Base-by-base conservation (phyloP, 2,329 filamentous ascomycete species). In the Aspergillus niger region DNA sequence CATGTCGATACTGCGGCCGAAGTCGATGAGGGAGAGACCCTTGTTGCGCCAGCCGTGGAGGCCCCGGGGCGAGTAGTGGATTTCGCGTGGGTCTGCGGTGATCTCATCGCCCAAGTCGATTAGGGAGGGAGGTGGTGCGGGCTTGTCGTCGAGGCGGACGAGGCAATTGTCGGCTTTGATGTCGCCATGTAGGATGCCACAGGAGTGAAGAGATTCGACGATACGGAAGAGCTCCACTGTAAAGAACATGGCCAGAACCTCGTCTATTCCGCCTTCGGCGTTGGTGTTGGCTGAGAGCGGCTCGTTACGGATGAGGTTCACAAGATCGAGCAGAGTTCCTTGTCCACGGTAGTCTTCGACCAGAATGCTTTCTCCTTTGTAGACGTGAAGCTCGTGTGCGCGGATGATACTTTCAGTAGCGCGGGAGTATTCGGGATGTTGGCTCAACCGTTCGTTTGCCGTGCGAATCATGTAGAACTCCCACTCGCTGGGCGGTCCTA, bases 101-200 rank as follows among this genome's bases (percentile, higher is more conserved):
- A 17, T 59, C 10, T 70, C 62, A 36, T 72, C 67, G 38, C 63
- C 67, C 2, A 73, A 58, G 44, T 73, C 68, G 20, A 75, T 61
- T 7, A 74, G 69, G 17, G 73, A 76, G n/a, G 70, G 52, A 15
- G 65, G 54, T 13, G 63, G 63, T 3, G 65, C 66, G n/a, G 67
- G 63, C 36, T 78, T 72, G 8, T 82, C 73, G 57, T 92, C 89
- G 20, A 98, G 87, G 5, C 95, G 91, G 3, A 98, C 86, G 2
- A 99, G 86, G 68, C 96, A 94, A 73, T 99, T 99, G 77, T 99
- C 95, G 1, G 91, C 88, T 79, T 99, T 99, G 67, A 99, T 83
- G 71, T 99, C 95, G 41, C 95, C 95, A 73, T 99, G 95, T 49
- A 98, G 81, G 59, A 99, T 82, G 2, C 87, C 85, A 67, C 89